Base-by-base conservation (phyloP, 192 early-diverging fungal species). In the Lobosporangium transversale region DNA sequence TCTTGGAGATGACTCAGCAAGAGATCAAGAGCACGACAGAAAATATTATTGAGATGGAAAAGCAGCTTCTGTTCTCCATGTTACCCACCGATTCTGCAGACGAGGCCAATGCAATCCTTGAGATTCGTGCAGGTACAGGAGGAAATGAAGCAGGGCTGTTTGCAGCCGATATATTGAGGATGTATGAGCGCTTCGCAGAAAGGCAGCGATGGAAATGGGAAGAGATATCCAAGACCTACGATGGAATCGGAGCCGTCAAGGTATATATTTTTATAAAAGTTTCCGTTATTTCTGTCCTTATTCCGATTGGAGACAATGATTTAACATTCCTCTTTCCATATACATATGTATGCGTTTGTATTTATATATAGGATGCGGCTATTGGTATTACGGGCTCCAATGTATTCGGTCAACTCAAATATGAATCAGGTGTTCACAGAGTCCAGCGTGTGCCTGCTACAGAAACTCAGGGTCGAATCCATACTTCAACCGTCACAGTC, bases 351-450 rank as follows among this genome's bases (percentile, higher is more conserved):
- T n/a, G n/a, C n/a, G n/a, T n/a, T n/a, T n/a, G n/a, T n/a, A n/a
- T n/a, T n/a, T n/a, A n/a, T n/a, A n/a, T n/a, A n/a, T 58, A 90
- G 80, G 93, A 90, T 56, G 87, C 83, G 2, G 84, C 88, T 3
- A 84, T 87, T 27, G 84, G 86, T 52, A 85, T 94, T 29, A 78
- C 88, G 1, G 93, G 93, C 29, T 76, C 79, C 33, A 84, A 84
- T 47, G 93, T 92, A 47, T 93, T 94, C 76, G 89, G 92, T 32
- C 68, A 81, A 31, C 74, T 94, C 51, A 91, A 89, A 83, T 93
- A 89, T 66, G 93, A 94, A 81, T 89, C 92, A 1, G 93, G 93
- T 14, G 91, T 92, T 18, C 93, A 94, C 44, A 78, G 93, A n/a
- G 93, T 93, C 4, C 93, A 94, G 71, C 83, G 92, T 8, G 89